Base-by-base conservation (phyloP, 805 yeast species). In the Yarrowia divulgata region DNA sequence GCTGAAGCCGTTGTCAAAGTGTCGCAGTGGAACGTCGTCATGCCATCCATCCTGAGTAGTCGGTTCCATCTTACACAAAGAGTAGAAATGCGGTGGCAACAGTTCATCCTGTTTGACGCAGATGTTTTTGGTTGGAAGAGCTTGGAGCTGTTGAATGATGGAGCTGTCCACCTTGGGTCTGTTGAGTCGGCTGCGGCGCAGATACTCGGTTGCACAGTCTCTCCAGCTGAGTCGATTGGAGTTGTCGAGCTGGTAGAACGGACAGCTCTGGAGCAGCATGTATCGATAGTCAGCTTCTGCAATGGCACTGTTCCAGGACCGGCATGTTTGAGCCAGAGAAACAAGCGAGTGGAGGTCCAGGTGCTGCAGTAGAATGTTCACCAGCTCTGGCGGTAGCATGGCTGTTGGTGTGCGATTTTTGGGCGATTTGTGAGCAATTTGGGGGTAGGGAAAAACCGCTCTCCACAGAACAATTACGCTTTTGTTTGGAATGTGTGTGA, bases 311-410 rank as follows among this genome's bases (percentile, higher is more conserved):
- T 39, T 37, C 60, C 60, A 54, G 16, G 60, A 18, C 34, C 23
- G 60, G 5, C 60, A 54, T 23, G 60, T 54, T 9, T 54, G 60
- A 39, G 60, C 16, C 19, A 54, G 45, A 2, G 60, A 54, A 37
- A 54, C 60, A 9, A 54, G 45, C 45, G 60, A 54, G 7, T 8
- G 19, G 14, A 54, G 60, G n/a, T 54, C 60, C 35, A 54, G 45
- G 9, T 37, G 60, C 13, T 54, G 45, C 12, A 54, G 34, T 13
- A 54, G 18, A 9, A 37, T 37, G 32, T 54, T 37, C 14, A 54
- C 60, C 35, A 54, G n/a, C 45, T 54, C 60, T 1, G 60, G 60
- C 18, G 60, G 60, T 8, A 54, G 60, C 60, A 54, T 54, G 46
- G 45, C 18, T 34, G 57, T n/a, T 3, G 6, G 18, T 19, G 18